These are phyloP conservation scores for Neotropicomus parvogracilis DNA, from an alignment of 1,284 basidiomycete species.

Conservation along the genomic window DNA sequence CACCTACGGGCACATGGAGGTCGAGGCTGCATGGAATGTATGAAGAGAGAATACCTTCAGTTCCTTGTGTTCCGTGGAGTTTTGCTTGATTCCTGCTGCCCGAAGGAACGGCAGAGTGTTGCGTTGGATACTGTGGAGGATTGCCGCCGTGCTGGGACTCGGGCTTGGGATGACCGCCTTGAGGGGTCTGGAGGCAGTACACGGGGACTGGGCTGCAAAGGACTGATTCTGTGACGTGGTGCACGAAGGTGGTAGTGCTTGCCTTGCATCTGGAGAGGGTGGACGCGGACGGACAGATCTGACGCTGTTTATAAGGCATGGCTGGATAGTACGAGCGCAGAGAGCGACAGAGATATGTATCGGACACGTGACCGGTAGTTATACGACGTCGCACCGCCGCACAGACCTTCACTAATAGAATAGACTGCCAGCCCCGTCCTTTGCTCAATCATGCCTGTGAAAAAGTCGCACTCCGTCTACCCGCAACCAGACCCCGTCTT, in stretches of 20 bases:
- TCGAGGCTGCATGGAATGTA: background rate
- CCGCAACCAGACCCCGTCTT: constrained; percentile 25
- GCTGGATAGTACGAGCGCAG: background rate
- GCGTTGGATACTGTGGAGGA: constrained; percentile 1
- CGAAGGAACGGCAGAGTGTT: constrained; percentile 5
- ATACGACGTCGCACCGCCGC: background rate
- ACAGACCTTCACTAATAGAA: too few species aligned
- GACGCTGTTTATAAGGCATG: constrained; percentile 6
- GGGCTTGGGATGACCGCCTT: constrained; percentile 12
- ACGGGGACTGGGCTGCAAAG: constrained; percentile 3
- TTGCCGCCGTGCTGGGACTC: background rate
- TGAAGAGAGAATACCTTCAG: constrained; percentile 6
- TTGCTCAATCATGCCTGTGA: constrained; percentile 26
- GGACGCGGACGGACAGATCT: background rate
- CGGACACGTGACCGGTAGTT: constrained; percentile 17
- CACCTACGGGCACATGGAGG: background rate
- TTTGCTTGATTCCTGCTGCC: background rate
- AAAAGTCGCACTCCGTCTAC: constrained; percentile 19
- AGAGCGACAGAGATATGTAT: background rate
- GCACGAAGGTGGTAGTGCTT: background rate
- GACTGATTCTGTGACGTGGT: background rate
- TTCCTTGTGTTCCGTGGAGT: constrained; percentile 14
- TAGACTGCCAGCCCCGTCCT: too few species aligned
- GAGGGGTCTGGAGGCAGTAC: background rate
- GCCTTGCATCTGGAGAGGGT: background rate